phyloP scores from a whole-genome alignment of 2,329 filamentous ascomycete species.

The Diaporthe australafricana region DNA sequence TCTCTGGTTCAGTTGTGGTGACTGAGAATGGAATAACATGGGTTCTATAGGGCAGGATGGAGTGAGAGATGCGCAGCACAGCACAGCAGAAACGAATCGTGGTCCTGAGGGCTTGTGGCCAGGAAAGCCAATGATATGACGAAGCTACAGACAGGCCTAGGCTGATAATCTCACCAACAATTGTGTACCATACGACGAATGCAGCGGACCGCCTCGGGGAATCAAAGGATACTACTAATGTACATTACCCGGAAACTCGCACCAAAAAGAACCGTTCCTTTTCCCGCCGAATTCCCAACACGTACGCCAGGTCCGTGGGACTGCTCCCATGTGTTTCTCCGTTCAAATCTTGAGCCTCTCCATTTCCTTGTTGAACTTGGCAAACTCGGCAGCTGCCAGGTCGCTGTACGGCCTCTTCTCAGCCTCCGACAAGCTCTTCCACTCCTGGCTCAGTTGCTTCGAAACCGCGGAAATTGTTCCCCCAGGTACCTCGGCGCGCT shows the following conservation, averaged over 20 bases:
- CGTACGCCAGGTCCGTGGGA: neutral
- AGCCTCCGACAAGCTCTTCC: slow-evolving; percentile 54
- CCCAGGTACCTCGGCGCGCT: slow-evolving; percentile 44
- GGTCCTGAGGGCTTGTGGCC: neutral
- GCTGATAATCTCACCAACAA: slow-evolving; percentile 14
- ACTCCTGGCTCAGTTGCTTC: slow-evolving; percentile 49
- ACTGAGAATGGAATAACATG: too few species aligned
- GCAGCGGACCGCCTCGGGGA: slow-evolving; percentile 15
- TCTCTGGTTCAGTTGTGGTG: neutral
- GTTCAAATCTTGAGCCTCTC: slow-evolving; percentile 37
- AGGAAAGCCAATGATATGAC: neutral
- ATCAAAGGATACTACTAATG: slow-evolving; percentile 31
- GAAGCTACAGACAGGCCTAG: slow-evolving; percentile 23
- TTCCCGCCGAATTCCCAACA: slow-evolving; percentile 2
- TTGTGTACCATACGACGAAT: slow-evolving; percentile 14
- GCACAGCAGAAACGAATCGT: neutral
- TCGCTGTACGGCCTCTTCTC: slow-evolving; percentile 54
- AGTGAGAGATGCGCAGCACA: too few species aligned
- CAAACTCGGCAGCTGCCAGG: slow-evolving; percentile 43
- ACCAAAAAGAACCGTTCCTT: slow-evolving; percentile 26
- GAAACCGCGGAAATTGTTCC: slow-evolving; percentile 38
- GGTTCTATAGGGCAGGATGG: neutral
- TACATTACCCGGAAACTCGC: slow-evolving; percentile 22
- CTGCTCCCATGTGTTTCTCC: neutral
- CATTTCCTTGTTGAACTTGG: slow-evolving; percentile 48